These are phyloP conservation scores for Kingdonia uniflora DNA, from an alignment of 164 flowering plant genomes.

Conservation along the genomic window DNA sequence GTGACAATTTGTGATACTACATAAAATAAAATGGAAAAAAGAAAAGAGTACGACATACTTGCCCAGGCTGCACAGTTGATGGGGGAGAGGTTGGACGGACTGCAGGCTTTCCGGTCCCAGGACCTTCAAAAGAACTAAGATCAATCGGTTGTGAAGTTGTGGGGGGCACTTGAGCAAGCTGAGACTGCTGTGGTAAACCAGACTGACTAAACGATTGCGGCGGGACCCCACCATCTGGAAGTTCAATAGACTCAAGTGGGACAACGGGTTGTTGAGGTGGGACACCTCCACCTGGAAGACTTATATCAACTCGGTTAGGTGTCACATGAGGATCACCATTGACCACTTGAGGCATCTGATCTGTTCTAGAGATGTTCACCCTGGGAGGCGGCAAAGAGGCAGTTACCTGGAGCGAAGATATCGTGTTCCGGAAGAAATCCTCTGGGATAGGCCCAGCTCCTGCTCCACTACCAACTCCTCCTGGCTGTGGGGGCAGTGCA, in stretches of 20 bases:
- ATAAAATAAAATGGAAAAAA: no score
- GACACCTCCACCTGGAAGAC: no score
- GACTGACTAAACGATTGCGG: slow-evolving; percentile 51
- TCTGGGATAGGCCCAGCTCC: slow-evolving; percentile 86
- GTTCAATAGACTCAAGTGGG: slow-evolving; percentile 47
- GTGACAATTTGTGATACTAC: no score
- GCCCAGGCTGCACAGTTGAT: slow-evolving; percentile 85
- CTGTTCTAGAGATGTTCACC: slow-evolving; percentile 39
- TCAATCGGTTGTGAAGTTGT: slow-evolving; percentile 73
- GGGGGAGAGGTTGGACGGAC: slow-evolving; percentile 48
- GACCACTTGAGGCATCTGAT: slow-evolving; percentile 36
- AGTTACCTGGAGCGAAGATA: slow-evolving; percentile 85
- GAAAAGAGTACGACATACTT: slow-evolving; percentile 29
- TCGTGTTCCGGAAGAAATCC: slow-evolving; percentile 93
- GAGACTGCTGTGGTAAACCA: slow-evolving; percentile 25
- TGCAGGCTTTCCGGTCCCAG: slow-evolving; percentile 45
- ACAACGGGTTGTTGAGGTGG: slow-evolving; percentile 26
- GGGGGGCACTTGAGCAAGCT: slow-evolving; percentile 20
- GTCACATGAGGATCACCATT: slow-evolving; percentile 15
- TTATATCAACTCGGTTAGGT: slow-evolving; percentile 14
- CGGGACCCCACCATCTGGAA: slow-evolving; percentile 94
- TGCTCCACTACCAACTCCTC: slow-evolving; percentile 34
- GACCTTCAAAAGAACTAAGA: slow-evolving; percentile 70
- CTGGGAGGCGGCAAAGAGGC: slow-evolving; percentile 77
- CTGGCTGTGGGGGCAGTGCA: slow-evolving; percentile 28